These are phyloP conservation scores for Phlyctochytrium arcticum DNA, from an alignment of 192 early-diverging fungal genomes.

Conservation along the genomic window DNA sequence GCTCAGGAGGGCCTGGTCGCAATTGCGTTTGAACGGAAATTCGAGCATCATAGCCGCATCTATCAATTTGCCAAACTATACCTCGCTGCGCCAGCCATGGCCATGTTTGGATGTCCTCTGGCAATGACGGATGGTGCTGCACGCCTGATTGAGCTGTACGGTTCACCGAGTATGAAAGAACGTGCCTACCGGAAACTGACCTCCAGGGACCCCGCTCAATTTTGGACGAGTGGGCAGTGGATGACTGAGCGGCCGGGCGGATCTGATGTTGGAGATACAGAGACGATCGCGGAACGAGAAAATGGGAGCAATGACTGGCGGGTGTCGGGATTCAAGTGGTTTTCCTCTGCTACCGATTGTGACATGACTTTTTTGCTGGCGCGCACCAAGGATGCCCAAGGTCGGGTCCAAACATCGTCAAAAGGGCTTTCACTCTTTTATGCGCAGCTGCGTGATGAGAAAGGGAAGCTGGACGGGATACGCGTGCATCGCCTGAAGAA, in stretches of 20 bases:
- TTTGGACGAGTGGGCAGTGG: conserved; percentile 70
- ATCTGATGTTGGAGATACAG: conserved; percentile 59
- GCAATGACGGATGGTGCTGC: conserved; percentile 76
- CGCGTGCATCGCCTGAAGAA: conserved; percentile 67
- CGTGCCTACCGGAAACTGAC: conserved; percentile 39
- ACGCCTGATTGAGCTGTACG: conserved; percentile 57
- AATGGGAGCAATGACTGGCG: conserved; percentile 28
- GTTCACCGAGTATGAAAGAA: conserved; percentile 49
- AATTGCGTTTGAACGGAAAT: conserved; percentile 57
- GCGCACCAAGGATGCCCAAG: conserved; percentile 45
- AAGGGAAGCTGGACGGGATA: conserved; percentile 58
- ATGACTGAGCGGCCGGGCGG: conserved; percentile 75
- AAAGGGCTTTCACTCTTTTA: conserved; percentile 61
- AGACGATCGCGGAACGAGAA: conserved; percentile 57
- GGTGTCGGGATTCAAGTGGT: conserved; percentile 70
- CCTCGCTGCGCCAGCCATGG: conserved; percentile 43
- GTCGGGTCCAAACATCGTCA: conserved; percentile 31
- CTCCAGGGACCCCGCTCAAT: conserved; percentile 54
- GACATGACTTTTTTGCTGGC: conserved; percentile 67
- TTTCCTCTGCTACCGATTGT: conserved; percentile 66
- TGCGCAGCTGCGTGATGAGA: conserved; percentile 48
- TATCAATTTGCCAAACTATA: conserved; percentile 69
- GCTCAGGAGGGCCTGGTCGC: conserved; percentile 64
- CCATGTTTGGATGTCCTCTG: conserved; percentile 63
- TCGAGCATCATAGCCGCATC: conserved; percentile 46